Conservation (phyloP, 805 yeast species). For the Komagataella populi region DNA sequence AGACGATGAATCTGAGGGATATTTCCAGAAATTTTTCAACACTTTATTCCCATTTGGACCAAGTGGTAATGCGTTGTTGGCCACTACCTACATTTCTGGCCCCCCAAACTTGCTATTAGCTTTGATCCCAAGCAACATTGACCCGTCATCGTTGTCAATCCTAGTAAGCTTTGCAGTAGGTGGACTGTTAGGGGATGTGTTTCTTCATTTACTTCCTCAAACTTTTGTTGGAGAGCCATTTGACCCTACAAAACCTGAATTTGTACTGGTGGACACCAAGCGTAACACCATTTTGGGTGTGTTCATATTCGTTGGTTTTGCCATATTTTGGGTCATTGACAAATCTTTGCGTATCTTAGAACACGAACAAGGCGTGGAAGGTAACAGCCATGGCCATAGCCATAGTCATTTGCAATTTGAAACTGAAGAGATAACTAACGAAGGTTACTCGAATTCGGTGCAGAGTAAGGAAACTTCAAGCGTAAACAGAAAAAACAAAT, state of each 20-base stretch:
- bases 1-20: slow-evolving; percentile 8
- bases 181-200: slow-evolving; percentile 63
- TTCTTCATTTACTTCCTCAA: slow-evolving; percentile 60
- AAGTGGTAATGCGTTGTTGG: slow-evolving; percentile 46
- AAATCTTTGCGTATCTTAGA: slow-evolving; percentile 39
- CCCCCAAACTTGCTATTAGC: slow-evolving; percentile 48
- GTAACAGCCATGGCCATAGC: slow-evolving; percentile 30
- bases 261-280: slow-evolving; percentile 37
- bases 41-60: slow-evolving; percentile 39
- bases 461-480: slow-evolving; percentile 8
- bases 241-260: slow-evolving; percentile 23
- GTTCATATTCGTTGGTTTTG: slow-evolving; percentile 47
- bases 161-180: slow-evolving; percentile 68
- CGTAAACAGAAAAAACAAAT: slow-evolving; percentile 7
- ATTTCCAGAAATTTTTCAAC: slow-evolving; percentile 25
- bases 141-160: slow-evolving; percentile 33
- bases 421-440: slow-evolving; percentile 6
- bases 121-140: slow-evolving; percentile 41
- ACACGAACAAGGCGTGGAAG: slow-evolving; percentile 15
- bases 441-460: slow-evolving; percentile 3
- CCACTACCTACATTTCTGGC: slow-evolving; percentile 51
- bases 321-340: slow-evolving; percentile 48
- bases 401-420: slow-evolving; percentile 22
- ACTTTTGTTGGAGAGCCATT: slow-evolving; percentile 40
- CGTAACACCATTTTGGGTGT: slow-evolving; percentile 35